Conservation (phyloP, 1,284 basidiomycete species). For the Marasmius fiardii region DNA sequence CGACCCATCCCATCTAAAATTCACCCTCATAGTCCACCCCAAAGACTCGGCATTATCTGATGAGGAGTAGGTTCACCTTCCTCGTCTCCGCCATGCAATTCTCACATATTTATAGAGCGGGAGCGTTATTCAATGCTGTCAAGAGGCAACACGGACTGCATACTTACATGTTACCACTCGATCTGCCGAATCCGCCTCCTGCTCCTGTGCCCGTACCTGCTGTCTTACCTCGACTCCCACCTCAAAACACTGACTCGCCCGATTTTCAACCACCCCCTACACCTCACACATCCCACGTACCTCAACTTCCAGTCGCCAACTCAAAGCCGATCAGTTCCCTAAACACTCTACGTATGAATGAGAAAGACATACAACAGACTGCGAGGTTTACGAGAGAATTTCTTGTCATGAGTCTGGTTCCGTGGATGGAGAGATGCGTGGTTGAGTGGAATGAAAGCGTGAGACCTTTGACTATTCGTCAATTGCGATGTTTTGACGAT, state of each 20-base stretch:
- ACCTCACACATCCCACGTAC: conserved; percentile 10
- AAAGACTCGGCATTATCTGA: conserved; percentile 63
- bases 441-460: conserved; percentile 93
- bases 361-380: conserved; percentile 79
- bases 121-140: conserved; percentile 74
- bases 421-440: conserved; percentile 95
- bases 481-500: conserved; percentile 2
- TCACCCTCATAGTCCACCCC: conserved; percentile 74
- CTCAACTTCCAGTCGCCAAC: conserved; percentile 16
- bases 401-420: conserved; percentile 86
- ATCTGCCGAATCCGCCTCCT: conserved; percentile 57
- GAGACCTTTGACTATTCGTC: conserved; percentile 18
- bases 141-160: conserved; percentile 81
- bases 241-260: conserved; percentile 31
- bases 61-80: conserved; percentile 61
- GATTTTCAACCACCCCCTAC: conserved; percentile 22
- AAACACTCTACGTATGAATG: conserved; percentile 58
- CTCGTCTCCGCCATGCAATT: conserved; percentile 10
- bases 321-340: conserved; percentile 18
- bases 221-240: conserved; percentile 63
- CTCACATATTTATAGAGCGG: conserved; percentile 45
- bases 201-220: conserved; percentile 63
- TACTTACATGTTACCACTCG: conserved; percentile 62
- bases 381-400: conserved; percentile 88
- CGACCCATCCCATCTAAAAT: conserved; percentile 63